A percentile compares a stretch with the other conserved stretches of the same genome.
phyloP scores from a whole-genome alignment of 495 filamentous ascomycete species.

The Bacidia gigantensis region DNA sequence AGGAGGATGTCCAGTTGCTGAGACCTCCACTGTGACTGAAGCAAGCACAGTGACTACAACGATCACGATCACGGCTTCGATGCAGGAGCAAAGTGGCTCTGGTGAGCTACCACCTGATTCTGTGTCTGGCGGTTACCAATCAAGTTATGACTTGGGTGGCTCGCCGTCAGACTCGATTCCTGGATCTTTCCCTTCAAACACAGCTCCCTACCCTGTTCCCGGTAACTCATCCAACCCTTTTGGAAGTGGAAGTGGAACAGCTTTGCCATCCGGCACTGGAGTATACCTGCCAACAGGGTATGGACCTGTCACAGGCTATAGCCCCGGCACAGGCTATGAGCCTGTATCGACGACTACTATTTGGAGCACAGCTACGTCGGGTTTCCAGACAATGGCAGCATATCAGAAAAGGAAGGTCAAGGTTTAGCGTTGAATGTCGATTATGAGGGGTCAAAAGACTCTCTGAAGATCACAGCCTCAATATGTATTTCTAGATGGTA shows the following conservation, averaged over 20 bases:
- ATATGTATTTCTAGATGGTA: no score
- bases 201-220: not conserved
- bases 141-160: not conserved
- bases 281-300: not conserved
- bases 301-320: not conserved
- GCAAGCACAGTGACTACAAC: not conserved
- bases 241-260: not conserved
- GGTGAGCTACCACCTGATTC: not conserved
- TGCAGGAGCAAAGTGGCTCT: not conserved
- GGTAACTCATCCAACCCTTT: not conserved
- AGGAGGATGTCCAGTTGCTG: not conserved
- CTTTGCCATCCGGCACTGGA: not conserved
- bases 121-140: not conserved
- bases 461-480: no score
- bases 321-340: not conserved
- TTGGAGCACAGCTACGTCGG: not conserved
- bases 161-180: not conserved
- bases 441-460: no score
- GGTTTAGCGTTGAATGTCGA: no score
- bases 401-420: not conserved
- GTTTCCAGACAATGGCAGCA: not conserved
- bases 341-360: not conserved
- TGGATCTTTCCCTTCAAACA: not conserved
- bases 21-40: not conserved
- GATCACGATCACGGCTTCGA: not conserved